Evolutionary conservation across 805 yeast species (phyloP), one percentile per base, ranked within the genome.

Genomic region (Teunomyces gatunensis): DNA sequence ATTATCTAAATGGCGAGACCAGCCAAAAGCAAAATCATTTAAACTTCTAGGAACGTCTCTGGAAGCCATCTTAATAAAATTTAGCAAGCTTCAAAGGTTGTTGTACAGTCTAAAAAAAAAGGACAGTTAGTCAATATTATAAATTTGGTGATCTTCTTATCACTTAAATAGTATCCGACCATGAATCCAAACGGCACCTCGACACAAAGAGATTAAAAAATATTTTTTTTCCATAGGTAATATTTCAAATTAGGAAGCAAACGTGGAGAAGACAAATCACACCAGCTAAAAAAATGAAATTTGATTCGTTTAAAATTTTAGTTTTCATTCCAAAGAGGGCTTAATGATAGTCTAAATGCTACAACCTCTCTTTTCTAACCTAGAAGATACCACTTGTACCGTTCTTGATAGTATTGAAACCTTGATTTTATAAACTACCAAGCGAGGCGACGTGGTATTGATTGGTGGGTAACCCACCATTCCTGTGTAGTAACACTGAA

Each of bases 31-130:
- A 7, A 75, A 50, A 11, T 72, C 76, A 11, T 47, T 46, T 30
- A 68, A 55, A 1, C 75, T 65, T 35, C 58, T 62, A 6, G 85
- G 85, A 36, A 81, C 53, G 57, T 81, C 85, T 66, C 85, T 75
- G 11, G 76, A 39, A 36, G 57, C 35, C 58, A 54, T 54, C 18
- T 13, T 40, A 6, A 6, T 11, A 5, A 15, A 41, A 15, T 25
- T 25, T 25, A 25, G 27, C 4, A 28, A 39, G 10, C 11, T n/a
- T 27, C 13, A 25, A 25, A 18, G n/a, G 30, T 23, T 9, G 13
- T 27, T 13, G 23, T 13, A 15, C n/a, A 13, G 30, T 15, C 20
- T 25, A 9, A 25, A 27, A 15, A 15, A 13, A 39, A 36, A 36
- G 18, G 34, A 2, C 12, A 7, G 11, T 32, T 7, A 13, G 7